A percentile compares a stretch with the other conserved stretches of the same genome.
Evolutionary conservation across 148 eudicot genomes (phyloP).

Genomic region (Silene uniflora): DNA sequence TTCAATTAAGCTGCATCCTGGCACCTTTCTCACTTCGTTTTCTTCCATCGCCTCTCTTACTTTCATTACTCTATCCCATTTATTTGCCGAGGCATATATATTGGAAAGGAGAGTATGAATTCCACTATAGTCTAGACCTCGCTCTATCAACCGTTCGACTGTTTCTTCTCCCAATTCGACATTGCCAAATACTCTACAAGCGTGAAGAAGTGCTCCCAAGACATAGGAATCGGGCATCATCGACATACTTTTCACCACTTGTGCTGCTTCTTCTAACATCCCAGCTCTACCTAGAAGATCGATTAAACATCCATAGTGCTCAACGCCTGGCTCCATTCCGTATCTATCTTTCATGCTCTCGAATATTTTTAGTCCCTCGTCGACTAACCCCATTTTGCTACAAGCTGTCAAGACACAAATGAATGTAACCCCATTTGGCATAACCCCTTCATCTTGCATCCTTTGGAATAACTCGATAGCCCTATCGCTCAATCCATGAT

Average conservation of each 20-base stretch:
- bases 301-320: slow-evolving; percentile 65
- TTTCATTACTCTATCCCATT: slow-evolving; percentile 55
- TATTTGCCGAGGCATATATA: slow-evolving; percentile 50
- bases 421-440: slow-evolving; percentile 58
- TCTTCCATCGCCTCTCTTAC: slow-evolving; percentile 50
- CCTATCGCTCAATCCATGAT: slow-evolving; percentile 44
- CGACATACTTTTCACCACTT: slow-evolving; percentile 44
- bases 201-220: slow-evolving; percentile 58
- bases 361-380: slow-evolving; percentile 58
- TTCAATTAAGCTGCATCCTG: slow-evolving; percentile 65
- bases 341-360: slow-evolving; percentile 41
- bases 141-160: slow-evolving; percentile 32
- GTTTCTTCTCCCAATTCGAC: slow-evolving; percentile 43
- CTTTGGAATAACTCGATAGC: slow-evolving; percentile 46
- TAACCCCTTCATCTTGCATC: slow-evolving; percentile 46
- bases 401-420: slow-evolving; percentile 53
- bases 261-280: slow-evolving; percentile 48
- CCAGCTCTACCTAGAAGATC: slow-evolving; percentile 73
- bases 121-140: slow-evolving; percentile 44
- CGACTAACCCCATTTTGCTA: slow-evolving; percentile 49
- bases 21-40: slow-evolving; percentile 47
- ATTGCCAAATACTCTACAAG: slow-evolving; percentile 52
- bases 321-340: slow-evolving; percentile 45
- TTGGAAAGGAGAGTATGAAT: slow-evolving; percentile 56
- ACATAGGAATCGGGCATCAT: slow-evolving; percentile 53